Evolutionary conservation across 768 basidiomycete species (phyloP).

Genomic region (Kondoa malvinella): DNA sequence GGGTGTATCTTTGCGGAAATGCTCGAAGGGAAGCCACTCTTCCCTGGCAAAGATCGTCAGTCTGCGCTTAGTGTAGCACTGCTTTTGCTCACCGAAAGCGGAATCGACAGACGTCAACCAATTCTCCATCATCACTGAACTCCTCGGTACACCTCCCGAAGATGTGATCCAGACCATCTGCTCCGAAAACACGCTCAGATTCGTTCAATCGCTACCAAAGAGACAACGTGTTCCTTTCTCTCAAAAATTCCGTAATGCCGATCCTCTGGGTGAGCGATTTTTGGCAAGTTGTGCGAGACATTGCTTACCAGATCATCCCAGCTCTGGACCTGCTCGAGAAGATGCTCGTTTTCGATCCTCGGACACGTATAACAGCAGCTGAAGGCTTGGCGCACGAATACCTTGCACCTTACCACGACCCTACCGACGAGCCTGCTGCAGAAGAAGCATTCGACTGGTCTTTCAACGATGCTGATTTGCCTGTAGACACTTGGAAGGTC

Average conservation of each 20-base stretch:
- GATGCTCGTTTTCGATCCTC: conserved; percentile 97
- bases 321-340: conserved; percentile 91
- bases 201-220: conserved; percentile 95
- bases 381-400: conserved; percentile 82
- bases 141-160: conserved; percentile 95
- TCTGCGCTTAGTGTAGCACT: conserved; percentile 27
- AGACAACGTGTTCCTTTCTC: conserved; percentile 86
- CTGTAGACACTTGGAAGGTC: conserved; percentile 98
- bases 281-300: not conserved
- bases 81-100: no score
- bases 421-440: conserved; percentile 88
- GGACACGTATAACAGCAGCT: conserved; percentile 86
- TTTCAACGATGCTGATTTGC: conserved; percentile 97
- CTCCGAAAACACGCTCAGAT: conserved; percentile 96
- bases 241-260: conserved; percentile 74
- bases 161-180: conserved; percentile 99
- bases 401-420: conserved; percentile 93
- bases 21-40: conserved; percentile 94
- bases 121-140: conserved; percentile 97
- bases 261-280: conserved; percentile 53
- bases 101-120: conserved; percentile 81
- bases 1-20: conserved; percentile 99
- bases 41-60: conserved; percentile 98
- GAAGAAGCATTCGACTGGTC: conserved; percentile 95
- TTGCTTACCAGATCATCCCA: conserved; percentile 29